Conservation (phyloP, 2,329 filamentous ascomycete species). For the Byssothecium circinans region DNA sequence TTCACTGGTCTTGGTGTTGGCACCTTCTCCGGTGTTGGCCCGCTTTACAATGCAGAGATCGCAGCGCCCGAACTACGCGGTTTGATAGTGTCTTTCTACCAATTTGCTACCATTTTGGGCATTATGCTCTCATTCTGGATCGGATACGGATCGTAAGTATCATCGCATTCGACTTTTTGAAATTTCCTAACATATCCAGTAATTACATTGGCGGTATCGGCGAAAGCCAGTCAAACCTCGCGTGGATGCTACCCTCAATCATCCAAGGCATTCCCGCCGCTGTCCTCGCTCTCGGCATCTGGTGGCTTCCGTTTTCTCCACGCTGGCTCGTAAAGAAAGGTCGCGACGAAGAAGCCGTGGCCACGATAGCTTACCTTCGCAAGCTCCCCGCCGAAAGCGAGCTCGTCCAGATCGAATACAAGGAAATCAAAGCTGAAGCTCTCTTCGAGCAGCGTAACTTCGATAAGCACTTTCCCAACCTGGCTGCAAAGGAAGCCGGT, state of each 20-base stretch:
- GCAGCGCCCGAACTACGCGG: constrained; percentile 32
- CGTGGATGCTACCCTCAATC: constrained; percentile 30
- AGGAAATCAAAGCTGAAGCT: constrained; percentile 52
- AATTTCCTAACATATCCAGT: no score
- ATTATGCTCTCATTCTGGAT: constrained; percentile 40
- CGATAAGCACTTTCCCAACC: constrained; percentile 49
- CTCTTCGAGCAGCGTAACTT: constrained; percentile 50
- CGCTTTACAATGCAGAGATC: constrained; percentile 50
- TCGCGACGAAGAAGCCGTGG: constrained; percentile 26
- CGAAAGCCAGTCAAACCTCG: constrained; percentile 28
- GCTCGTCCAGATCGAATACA: constrained; percentile 48
- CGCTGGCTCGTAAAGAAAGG: constrained; percentile 32
- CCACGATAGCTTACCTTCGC: constrained; percentile 31
- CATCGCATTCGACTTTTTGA: no score
- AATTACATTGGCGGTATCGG: constrained; percentile 49
- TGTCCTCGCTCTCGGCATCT: constrained; percentile 28
- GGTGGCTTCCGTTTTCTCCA: constrained; percentile 30
- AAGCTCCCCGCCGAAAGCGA: constrained; percentile 34
- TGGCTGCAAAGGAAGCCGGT: constrained; percentile 46
- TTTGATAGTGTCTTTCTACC: constrained; percentile 32
- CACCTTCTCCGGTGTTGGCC: constrained; percentile 47
- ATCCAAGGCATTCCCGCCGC: constrained; percentile 30
- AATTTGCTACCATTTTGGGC: constrained; percentile 33
- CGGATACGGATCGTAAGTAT: constrained; percentile 33
- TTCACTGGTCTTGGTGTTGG: constrained; percentile 56